A percentile compares a stretch with the other conserved stretches of the same genome.
These are phyloP conservation scores for Ilyonectria robusta DNA, from an alignment of 2,329 filamentous ascomycete species.

Conservation along the genomic window DNA sequence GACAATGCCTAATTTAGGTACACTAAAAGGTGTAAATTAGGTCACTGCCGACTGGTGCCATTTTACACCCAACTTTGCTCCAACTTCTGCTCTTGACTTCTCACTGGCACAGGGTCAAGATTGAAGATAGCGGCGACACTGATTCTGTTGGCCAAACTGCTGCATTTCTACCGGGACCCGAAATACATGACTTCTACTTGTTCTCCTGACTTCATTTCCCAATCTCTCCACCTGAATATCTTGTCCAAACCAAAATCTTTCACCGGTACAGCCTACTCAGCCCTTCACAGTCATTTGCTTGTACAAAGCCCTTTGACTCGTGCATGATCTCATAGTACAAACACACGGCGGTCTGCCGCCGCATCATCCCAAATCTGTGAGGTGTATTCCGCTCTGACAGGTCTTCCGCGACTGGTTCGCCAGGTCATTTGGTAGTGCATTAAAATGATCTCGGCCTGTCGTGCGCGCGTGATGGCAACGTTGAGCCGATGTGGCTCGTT, in stretches of 20 bases:
- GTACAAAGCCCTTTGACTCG: neutral
- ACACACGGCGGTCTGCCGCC: slow-evolving; percentile 36
- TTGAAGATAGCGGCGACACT: neutral
- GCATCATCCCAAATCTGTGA: slow-evolving; percentile 53
- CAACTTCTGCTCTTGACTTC: neutral
- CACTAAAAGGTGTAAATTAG: too few relatives aligned
- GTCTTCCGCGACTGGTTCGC: slow-evolving; percentile 20
- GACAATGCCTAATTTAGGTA: too few relatives aligned
- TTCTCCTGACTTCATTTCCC: neutral
- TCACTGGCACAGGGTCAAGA: neutral
- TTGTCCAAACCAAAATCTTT: slow-evolving; percentile 15
- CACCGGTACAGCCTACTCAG: slow-evolving; percentile 22
- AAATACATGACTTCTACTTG: neutral
- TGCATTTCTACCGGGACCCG: neutral
- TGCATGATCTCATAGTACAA: slow-evolving; percentile 32
- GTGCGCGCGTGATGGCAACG: slow-evolving; percentile 61
- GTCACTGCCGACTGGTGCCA: too few relatives aligned
- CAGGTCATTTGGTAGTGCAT: slow-evolving; percentile 58
- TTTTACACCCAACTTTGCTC: too few relatives aligned
- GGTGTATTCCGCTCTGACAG: slow-evolving; percentile 41
- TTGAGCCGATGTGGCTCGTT: slow-evolving; percentile 61
- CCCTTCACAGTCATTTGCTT: slow-evolving; percentile 4
- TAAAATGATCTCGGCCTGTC: slow-evolving; percentile 61
- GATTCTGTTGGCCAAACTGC: neutral
- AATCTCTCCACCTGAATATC: neutral